Conservation (phyloP, 2,329 filamentous ascomycete genomes). For the Coniochaeta sp. region DNA sequence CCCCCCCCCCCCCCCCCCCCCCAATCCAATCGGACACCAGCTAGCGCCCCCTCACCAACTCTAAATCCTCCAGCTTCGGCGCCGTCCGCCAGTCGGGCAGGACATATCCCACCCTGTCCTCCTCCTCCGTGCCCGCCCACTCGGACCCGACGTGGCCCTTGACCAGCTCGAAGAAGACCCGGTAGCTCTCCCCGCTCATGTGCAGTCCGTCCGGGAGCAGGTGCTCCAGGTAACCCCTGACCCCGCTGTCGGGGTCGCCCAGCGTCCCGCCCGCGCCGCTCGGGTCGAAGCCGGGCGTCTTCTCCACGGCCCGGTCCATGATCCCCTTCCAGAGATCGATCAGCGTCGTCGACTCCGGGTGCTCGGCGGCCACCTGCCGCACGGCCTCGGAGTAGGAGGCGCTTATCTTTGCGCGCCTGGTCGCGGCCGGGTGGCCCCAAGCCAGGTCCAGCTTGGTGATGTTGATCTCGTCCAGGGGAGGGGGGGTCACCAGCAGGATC, state of each 20-base stretch:
- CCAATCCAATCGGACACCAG: too few species aligned
- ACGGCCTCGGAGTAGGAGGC: conserved; percentile 52
- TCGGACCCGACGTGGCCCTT: conserved; percentile 38
- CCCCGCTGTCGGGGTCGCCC: conserved; percentile 41
- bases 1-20: too few species aligned
- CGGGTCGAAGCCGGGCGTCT: conserved; percentile 47
- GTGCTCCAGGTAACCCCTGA: conserved; percentile 40
- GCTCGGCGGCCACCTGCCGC: conserved; percentile 59
- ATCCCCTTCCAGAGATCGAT: conserved; percentile 76
- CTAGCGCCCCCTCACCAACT: too few species aligned
- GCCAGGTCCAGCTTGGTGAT: conserved; percentile 38
- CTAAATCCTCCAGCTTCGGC: conserved; percentile 12
- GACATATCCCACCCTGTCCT: conserved; percentile 30
- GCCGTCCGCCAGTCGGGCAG: conserved; percentile 40
- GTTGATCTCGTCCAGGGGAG: conserved; percentile 73
- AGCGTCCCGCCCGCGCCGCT: conserved; percentile 32
- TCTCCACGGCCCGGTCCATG: conserved; percentile 60
- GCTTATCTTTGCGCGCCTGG: conserved; percentile 38
- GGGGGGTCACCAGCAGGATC: conserved; percentile 73
- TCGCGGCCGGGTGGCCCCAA: conserved; percentile 34
- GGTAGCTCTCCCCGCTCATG: conserved; percentile 45
- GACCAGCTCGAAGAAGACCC: conserved; percentile 41
- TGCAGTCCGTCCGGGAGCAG: conserved; percentile 53
- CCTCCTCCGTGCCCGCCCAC: conserved; percentile 26
- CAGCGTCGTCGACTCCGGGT: conserved; percentile 48